Base-by-base conservation (phyloP, 2,329 filamentous ascomycete genomes). In the Myriosclerotinia duriaeana region DNA sequence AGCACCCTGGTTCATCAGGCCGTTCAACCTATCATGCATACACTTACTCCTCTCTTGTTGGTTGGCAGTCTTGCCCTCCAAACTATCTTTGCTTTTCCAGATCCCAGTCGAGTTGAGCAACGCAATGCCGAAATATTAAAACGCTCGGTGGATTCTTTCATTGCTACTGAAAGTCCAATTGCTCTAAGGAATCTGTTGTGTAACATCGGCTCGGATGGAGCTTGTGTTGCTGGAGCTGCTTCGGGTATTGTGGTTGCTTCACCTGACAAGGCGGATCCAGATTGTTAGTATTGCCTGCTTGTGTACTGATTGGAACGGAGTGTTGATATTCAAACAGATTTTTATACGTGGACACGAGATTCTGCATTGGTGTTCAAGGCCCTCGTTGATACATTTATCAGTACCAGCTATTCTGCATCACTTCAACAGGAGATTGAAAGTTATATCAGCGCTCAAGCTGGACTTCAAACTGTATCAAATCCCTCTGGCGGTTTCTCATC, bases 321-420 rank as follows among this genome's bases (percentile, higher is more conserved):
- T 56, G 22, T 65, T 71, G 56, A 71, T 54, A 20, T 15, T 22
- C 34, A 12, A 46, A n/a, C 63, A 91, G 89, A 93, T 77, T 93
- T 84, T 74, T 93, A 87, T 74, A 92, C 89, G 0, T 94, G 91
- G 91, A 92, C 88, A 1, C 81, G 91, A 73, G 91, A 94, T 76
- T 84, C 88, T 20, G 89, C 87, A 34, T 81, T 93, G 40, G 86
- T 87, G 2, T 85, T 90, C 79, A 92, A 91, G 78, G 80, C 80
- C 34, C 78, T 93, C 20, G 80, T 90, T 11, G 90, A 93, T 72
- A 81, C 85, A 26, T 89, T 92, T 74, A 74, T 79, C 55, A 65
- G 63, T n/a, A 79, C 85, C 67, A 79, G 79, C 60, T 89, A 82
- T 30, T 78, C 83, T 66, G 73, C 78, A 1, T 76, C 75, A 7